These are phyloP conservation scores for Podaxis sp. DNA, from an alignment of 768 basidiomycete genomes.

Conservation along the genomic window DNA sequence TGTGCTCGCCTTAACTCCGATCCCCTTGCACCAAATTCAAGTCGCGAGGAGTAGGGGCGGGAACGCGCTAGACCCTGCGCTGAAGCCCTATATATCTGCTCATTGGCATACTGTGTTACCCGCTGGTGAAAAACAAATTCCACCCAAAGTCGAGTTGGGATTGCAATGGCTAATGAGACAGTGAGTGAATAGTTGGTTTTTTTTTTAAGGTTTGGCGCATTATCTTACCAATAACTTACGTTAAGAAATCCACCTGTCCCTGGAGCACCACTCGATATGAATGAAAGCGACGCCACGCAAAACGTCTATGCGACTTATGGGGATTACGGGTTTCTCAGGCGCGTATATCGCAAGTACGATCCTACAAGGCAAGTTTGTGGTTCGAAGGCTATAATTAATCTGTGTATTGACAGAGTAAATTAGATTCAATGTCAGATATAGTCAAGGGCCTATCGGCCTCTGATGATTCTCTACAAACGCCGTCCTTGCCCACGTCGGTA, in stretches of 20 bases:
- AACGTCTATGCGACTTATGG: constrained; percentile 37
- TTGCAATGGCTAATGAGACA: constrained; percentile 23
- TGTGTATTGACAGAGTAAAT: not conserved
- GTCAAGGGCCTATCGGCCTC: constrained; percentile 10
- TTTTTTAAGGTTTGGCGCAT: not conserved
- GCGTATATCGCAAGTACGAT: constrained; percentile 39
- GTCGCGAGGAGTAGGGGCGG: constrained; percentile 29
- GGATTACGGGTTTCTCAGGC: constrained; percentile 28
- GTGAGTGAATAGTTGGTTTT: constrained; percentile 20
- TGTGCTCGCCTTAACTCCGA: constrained; percentile 33
- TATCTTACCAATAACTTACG: not conserved
- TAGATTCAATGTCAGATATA: constrained; percentile 12
- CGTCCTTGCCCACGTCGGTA: not conserved
- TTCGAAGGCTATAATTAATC: constrained; percentile 27
- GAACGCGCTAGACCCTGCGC: constrained; percentile 33
- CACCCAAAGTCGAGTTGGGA: constrained; percentile 20
- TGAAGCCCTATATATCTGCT: constrained; percentile 29
- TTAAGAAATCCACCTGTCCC: constrained; percentile 31
- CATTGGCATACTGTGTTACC: constrained; percentile 28
- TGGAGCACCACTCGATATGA: constrained; percentile 35
- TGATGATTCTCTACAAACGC: not conserved
- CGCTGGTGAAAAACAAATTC: constrained; percentile 16
- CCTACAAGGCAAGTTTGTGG: constrained; percentile 28
- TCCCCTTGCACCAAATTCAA: constrained; percentile 29
- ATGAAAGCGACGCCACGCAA: constrained; percentile 35